phyloP scores from a whole-genome alignment of 2,329 filamentous ascomycete genomes.

The Dactylellina sp. region DNA sequence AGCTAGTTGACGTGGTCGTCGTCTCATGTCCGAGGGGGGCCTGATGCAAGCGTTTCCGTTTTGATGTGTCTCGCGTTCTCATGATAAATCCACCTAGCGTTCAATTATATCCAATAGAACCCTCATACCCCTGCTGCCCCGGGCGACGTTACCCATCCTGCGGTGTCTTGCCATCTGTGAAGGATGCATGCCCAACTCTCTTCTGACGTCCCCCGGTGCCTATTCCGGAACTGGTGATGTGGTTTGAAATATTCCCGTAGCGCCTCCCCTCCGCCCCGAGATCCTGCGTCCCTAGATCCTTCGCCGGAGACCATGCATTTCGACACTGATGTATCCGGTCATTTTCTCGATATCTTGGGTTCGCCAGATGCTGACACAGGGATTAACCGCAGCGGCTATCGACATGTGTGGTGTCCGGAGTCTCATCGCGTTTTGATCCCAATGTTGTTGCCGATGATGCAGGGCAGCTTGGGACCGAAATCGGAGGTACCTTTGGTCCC shows the following conservation, averaged over 20 bases:
- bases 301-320: not conserved
- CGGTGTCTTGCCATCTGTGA: slow-evolving; percentile 1
- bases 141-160: not conserved
- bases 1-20: slow-evolving; percentile 12
- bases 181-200: not conserved
- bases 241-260: not conserved
- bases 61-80: slow-evolving; percentile 32
- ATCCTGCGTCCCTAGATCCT: not conserved
- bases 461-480: no score
- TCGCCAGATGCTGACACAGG: slow-evolving; percentile 1
- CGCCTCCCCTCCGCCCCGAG: not conserved
- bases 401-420: not conserved
- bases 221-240: no score
- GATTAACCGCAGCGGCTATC: not conserved
- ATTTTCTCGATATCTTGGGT: slow-evolving; percentile 2
- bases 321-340: not conserved
- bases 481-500: not conserved
- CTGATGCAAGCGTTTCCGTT: slow-evolving; percentile 17
- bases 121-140: slow-evolving; percentile 12
- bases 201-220: not conserved
- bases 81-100: no score
- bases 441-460: not conserved
- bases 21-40: slow-evolving; percentile 13
- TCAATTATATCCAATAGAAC: slow-evolving; percentile 2
- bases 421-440: not conserved